Base-by-base conservation (phyloP, 129 eudicot genomes). In the Dittrichia graveolens region DNA sequence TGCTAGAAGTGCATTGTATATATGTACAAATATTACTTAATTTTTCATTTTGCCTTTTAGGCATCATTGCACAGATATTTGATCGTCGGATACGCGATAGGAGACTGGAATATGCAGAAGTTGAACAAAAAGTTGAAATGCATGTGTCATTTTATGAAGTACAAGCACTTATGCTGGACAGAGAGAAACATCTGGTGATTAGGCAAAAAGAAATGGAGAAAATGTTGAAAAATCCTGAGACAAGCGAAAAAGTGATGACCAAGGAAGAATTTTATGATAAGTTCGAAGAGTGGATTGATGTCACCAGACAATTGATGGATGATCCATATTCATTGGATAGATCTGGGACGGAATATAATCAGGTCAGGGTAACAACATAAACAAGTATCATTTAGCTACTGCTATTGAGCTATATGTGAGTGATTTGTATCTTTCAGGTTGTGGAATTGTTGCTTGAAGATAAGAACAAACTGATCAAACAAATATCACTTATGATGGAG, bases 121-220 rank as follows among this genome's bases (percentile, higher is more conserved):
- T 53, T 55, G 79, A 75, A 65, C 64, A 57, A 43, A 75, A 75
- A 65, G 58, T 64, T 3, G 79, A 65, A 65, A 42, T 75, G 79
- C 79, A 53, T 54, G 79, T 75, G 18, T 58, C 73, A 3, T 64
- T 75, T 43, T 75, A 75, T 75, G 73, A 75, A 6, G 73, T 75
- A 13, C 66, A 53, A 40, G 47, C 48, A 65, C 79, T 75, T 9
- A 65, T 75, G 79, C 47, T 65, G 7, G 67, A 65, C 7, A 75
- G 66, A 46, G 79, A 65, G 34, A 75, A 65, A 31, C 67, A 65
- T 65, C 43, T 75, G 15, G 56, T 54, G 16, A 65, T 7, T 3
- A 65, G 5, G 55, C 58, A 65, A 54, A 54, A 55, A 53, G 66
- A 43, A n/a, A 42, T 65, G 79, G 72, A 62, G 62, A 38, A 63